Evolutionary conservation across 352 stramenopile species (phyloP), one percentile per base, ranked within the genome.

Genomic region (Phytophthora constricta): DNA sequence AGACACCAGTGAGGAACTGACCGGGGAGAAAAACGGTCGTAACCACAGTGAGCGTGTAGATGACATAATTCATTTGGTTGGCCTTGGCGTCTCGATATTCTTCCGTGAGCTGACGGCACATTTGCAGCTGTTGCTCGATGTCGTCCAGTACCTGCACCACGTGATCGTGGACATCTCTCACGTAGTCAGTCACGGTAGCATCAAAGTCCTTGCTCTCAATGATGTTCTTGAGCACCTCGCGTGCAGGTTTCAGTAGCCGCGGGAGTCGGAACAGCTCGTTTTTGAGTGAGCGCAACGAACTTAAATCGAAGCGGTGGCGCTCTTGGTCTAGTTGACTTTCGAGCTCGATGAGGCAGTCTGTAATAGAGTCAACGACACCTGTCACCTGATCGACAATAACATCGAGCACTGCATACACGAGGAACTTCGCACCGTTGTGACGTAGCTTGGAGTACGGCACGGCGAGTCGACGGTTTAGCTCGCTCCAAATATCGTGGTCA

Each of bases 41-140:
- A 58, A 96, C 82, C 52, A 96, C 89, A 34, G 89, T 96, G 25
- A 97, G 79, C n/a, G 84, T 94, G 76, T 96, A 96, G 55, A 97
- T 93, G 25, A 95, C 89, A 48, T 94, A 89, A 72, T 96, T 95
- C 86, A 93, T 94, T 65, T 95, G 87, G 53, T 89, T 92, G 1
- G 84, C 74, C 57, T 94, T 92, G 37, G 80, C 84, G 45, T 96
- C 87, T 10, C 90, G 85, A 59, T 93, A 92, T 53, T 96, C 86
- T 65, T 93, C 83, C 4, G 85, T 92, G 46, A 96, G 68, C 26
- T 87, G 67, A 1, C 85, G 79, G 23, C 84, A 93, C 84, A 93
- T 93, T 31, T 93, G 85, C 19, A 91, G 70, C 56, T 93, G 84
- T 20, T 91, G 77, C 43, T 95, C 84, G 41, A 94, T 96, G 57